These are phyloP conservation scores for Boletus reticulatus DNA, from an alignment of 768 basidiomycete species.

Conservation along the genomic window DNA sequence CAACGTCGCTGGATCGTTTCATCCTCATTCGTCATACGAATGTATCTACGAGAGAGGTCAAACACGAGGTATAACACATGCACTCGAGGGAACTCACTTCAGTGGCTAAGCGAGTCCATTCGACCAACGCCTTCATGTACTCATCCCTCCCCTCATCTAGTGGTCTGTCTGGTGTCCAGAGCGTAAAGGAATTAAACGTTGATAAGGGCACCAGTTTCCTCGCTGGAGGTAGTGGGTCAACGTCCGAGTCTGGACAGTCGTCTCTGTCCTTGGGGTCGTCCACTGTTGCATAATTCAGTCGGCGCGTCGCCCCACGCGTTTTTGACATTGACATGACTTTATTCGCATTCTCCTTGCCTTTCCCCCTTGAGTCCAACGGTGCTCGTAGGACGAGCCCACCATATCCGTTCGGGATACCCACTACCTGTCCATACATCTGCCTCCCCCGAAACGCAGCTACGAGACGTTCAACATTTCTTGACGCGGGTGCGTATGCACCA, in stretches of 20 bases:
- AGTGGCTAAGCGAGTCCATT: constrained; percentile 66
- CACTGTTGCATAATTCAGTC: constrained; percentile 26
- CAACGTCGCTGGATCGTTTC: neutral
- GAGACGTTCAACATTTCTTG: constrained; percentile 25
- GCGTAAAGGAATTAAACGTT: constrained; percentile 62
- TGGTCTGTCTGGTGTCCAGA: constrained; percentile 75
- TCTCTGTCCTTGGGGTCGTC: constrained; percentile 24
- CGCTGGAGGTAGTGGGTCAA: constrained; percentile 5
- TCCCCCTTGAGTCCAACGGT: constrained; percentile 12
- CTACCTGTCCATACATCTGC: constrained; percentile 62
- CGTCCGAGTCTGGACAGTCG: constrained; percentile 2
- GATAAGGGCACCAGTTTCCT: constrained; percentile 46
- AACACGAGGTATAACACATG: neutral
- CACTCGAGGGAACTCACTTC: constrained; percentile 44
- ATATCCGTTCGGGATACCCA: constrained; percentile 66
- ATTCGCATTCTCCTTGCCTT: constrained; percentile 9
- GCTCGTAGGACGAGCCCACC: constrained; percentile 58
- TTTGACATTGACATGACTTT: constrained; percentile 13
- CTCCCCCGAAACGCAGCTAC: constrained; percentile 74
- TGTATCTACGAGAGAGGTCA: constrained; percentile 22
- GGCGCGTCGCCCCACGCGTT: constrained; percentile 10
- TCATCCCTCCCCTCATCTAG: constrained; percentile 71
- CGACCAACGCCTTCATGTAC: constrained; percentile 62
- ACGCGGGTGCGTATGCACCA: neutral
- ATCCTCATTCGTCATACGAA: constrained; percentile 20